Base-by-base conservation (phyloP, 169 alveolate genomes). In the Plasmodium chabaudi region DNA sequence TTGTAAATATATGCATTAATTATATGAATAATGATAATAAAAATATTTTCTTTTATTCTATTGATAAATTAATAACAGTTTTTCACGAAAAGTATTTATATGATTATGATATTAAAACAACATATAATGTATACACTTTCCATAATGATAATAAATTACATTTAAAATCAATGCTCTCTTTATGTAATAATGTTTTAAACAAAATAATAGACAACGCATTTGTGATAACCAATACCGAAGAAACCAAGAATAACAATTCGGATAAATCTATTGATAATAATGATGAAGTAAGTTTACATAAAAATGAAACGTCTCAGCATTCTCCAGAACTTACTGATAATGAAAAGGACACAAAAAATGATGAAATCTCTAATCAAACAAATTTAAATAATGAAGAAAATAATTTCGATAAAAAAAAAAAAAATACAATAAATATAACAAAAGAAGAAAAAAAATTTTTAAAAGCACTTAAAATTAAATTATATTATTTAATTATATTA, bases 141-240 rank as follows among this genome's bases (percentile, higher is more conserved):
- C 69, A 82, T 34, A 82, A 60, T 49, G 46, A 82, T n/a, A 34
- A 82, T 46, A 84, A 82, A 42, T 47, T 57, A 46, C 82, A 82
- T 44, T 55, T 82, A 59, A 82, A 82, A 82, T 82, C 86, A 27
- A 67, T 82, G 86, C 49, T 82, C 27, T 82, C 90, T 69, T 61
- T 82, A 9, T 82, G 42, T 68, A 84, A 82, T 47, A 82, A 82
- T 47, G 86, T 82, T 42, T 27, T 82, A 44, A 82, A 82, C 47
- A 82, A 46, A 82, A 82, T 82, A 13, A 82, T 82, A 34, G 90
- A 82, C 59, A 56, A 56, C 13, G 39, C 53, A 9, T 82, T 82
- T 60, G 55, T 56, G 10, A 82, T 82, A 67, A 17, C 56, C 23
- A 12, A 25, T 7, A 5, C 4, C 12, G 64, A 47, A 27, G 79